phyloP scores from a whole-genome alignment of 2,329 filamentous ascomycete species.

The Pseudogymnoascus sp. region DNA sequence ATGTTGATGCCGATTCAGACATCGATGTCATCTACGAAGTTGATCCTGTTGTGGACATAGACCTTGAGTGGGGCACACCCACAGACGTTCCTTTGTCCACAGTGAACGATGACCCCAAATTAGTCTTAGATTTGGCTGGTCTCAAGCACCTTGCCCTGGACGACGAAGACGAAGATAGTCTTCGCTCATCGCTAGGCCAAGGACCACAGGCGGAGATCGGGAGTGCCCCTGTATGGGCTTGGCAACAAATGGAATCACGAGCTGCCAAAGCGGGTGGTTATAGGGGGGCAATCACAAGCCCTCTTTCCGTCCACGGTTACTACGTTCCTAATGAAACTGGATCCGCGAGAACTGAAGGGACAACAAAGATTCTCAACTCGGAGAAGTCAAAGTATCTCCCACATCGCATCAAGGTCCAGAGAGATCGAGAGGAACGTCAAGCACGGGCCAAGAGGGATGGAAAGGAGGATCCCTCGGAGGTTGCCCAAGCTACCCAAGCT shows the following conservation, averaged over 20 bases:
- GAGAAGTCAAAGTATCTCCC: conserved; percentile 98
- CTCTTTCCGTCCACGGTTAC: conserved; percentile 50
- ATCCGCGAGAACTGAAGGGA: conserved; percentile 82
- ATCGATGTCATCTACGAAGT: conserved; percentile 32
- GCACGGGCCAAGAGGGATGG: conserved; percentile 61
- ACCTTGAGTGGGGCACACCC: conserved; percentile 53
- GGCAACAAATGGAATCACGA: conserved; percentile 67
- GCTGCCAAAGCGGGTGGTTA: conserved; percentile 53
- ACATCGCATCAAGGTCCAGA: conserved; percentile 93
- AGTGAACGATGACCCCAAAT: conserved; percentile 56
- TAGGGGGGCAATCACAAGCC: conserved; percentile 34
- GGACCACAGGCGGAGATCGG: conserved; percentile 40
- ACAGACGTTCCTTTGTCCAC: conserved; percentile 51
- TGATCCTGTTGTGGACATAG: conserved; percentile 31
- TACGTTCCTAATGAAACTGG: conserved; percentile 84
- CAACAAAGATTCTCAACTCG: conserved; percentile 91
- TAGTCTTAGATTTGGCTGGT: conserved; percentile 63
- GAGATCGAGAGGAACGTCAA: conserved; percentile 84
- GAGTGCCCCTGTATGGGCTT: conserved; percentile 57
- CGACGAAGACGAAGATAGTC: conserved; percentile 55
- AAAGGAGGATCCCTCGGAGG: conserved; percentile 42
- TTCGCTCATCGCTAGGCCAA: conserved; percentile 31
- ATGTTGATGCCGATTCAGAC: conserved; percentile 20
- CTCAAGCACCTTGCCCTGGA: conserved; percentile 64
- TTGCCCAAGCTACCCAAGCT: conserved; percentile 64